Evolutionary conservation across 257 asterid genomes (phyloP), one percentile per base, ranked within the genome.

Genomic region (Gentiana dahurica): DNA sequence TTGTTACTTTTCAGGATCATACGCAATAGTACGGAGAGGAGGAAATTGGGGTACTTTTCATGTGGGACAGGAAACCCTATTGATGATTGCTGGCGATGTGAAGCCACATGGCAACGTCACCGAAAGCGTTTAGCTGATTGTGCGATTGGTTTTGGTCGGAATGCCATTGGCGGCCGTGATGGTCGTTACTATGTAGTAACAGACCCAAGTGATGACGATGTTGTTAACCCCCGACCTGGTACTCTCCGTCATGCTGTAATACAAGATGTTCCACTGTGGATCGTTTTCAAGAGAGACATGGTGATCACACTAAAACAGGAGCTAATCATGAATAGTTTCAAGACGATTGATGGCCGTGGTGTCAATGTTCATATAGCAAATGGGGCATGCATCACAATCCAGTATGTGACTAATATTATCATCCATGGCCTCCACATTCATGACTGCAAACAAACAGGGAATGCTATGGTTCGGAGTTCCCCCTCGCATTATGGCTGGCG

Each of bases 41-140:
- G 97, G 53, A 83, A 77, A n/a, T 65, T 88, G 34, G 94, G 91
- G 1, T 88, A 73, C 76, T 81, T 88, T 73, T 73, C 90, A 4
- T 83, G 97, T 62, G 90, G 70, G 11, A 75, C 77, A 3, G 94
- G 93, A 4, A 89, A 89, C 65, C 90, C 97, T 0, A 84, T 89
- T n/a, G 97, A 89, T 61, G 93, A 81, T 58, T 89, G 97, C 68
- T 89, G 97, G 95, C 80, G 97, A 0, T 83, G 95, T 66, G 88
- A 86, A 65, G 78, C 63, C 4, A 76, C 71, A 54, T 89, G 97
- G 97, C 65, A 71, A 51, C 81, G 75, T 55, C 56, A 73, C 71
- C 97, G 97, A 1, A 78, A 79, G n/a, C 89, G 87, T 8, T 73
- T 89, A 8, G 94, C 95, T 10, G 88, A 84, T 65, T 89, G 97